Conservation (phyloP, 2,329 filamentous ascomycete genomes). For the Neoarthrinium moseri region DNA sequence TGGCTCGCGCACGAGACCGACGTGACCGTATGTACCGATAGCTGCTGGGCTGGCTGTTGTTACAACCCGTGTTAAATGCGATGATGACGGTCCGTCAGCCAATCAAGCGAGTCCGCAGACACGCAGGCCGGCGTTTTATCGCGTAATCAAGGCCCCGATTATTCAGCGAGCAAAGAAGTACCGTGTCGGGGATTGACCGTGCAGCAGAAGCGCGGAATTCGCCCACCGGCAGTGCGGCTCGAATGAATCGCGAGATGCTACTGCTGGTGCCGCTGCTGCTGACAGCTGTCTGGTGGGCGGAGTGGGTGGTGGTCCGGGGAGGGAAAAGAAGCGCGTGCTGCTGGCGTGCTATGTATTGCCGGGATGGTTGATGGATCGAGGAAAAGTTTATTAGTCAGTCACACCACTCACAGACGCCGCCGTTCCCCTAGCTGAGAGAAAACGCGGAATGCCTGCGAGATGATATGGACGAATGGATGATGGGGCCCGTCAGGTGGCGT, state of each 20-base stretch:
- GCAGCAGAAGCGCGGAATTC: background rate
- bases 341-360: background rate
- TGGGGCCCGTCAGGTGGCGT: background rate
- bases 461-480: too few relatives aligned
- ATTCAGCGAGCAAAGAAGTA: slow-evolving; percentile 3
- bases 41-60: background rate
- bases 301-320: background rate
- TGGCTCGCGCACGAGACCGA: background rate
- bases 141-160: slow-evolving; percentile 3
- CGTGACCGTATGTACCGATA: slow-evolving; percentile 1
- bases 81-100: background rate
- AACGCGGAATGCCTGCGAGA: too few relatives aligned
- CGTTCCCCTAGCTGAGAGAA: too few relatives aligned
- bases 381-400: background rate
- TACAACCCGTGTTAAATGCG: background rate
- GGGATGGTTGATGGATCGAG: background rate
- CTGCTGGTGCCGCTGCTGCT: background rate
- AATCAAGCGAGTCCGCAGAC: background rate
- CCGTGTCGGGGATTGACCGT: background rate
- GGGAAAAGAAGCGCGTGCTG: background rate
- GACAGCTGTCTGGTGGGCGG: background rate
- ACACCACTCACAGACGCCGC: background rate
- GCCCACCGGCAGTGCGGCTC: background rate
- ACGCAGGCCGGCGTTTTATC: background rate
- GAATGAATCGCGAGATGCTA: background rate